A percentile compares a stretch with the other conserved stretches of the same genome.
These are phyloP conservation scores for Ceratobasidium sp. DNA, from an alignment of 1,284 basidiomycete genomes.

Conservation along the genomic window DNA sequence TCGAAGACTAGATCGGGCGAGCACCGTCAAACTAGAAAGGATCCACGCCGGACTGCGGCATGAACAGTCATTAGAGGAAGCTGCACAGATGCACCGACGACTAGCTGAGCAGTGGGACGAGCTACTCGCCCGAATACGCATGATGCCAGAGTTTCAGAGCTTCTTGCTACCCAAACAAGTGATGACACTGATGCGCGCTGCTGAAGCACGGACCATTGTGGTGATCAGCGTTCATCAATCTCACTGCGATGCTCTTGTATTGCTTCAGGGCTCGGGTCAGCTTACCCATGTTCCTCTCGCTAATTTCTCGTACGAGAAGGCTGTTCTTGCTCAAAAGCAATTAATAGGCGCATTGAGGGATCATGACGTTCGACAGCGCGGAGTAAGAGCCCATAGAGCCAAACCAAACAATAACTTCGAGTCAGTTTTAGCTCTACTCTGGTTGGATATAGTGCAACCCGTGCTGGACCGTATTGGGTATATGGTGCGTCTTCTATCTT, in stretches of 20 bases:
- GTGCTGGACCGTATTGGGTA: not conserved
- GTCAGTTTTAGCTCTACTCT: not conserved
- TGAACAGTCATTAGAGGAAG: not conserved
- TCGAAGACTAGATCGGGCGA: not conserved
- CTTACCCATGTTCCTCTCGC: not conserved
- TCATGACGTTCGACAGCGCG: not conserved
- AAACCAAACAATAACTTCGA: constrained; percentile 2
- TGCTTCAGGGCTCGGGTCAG: not conserved
- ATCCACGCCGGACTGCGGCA: not conserved
- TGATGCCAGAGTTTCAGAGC: not conserved
- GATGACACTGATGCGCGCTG: too few relatives aligned
- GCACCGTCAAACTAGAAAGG: too few relatives aligned
- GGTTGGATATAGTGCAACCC: not conserved
- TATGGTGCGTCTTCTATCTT: too few relatives aligned
- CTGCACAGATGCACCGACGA: not conserved
- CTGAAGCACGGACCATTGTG: not conserved
- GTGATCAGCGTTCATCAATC: not conserved
- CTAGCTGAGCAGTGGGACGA: not conserved
- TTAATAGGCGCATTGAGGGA: not conserved
- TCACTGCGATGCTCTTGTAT: not conserved
- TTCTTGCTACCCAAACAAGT: not conserved
- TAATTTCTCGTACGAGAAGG: not conserved
- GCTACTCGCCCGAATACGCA: not conserved
- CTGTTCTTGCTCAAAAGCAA: not conserved
- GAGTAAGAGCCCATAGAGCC: not conserved